These are phyloP conservation scores for Neospermospora avenae DNA, from an alignment of 2,329 filamentous ascomycete species.

Conservation along the genomic window DNA sequence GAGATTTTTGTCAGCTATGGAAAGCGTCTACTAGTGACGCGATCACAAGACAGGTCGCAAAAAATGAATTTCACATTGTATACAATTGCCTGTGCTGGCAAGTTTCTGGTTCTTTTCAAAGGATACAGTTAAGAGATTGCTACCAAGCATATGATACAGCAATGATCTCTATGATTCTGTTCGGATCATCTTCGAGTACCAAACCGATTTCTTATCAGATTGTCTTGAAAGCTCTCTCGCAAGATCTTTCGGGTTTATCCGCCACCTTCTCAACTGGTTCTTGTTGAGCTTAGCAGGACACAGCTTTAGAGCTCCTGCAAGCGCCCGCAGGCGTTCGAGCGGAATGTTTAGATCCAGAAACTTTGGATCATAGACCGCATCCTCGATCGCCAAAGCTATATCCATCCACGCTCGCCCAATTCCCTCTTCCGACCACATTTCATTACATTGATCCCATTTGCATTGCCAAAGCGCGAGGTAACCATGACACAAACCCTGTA, in stretches of 20 bases:
- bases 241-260: not conserved
- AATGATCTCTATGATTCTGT: not conserved
- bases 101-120: too few relatives aligned
- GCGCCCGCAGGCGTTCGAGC: not conserved
- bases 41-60: too few relatives aligned
- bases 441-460: not conserved
- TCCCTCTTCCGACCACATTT: not conserved
- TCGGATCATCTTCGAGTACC: not conserved
- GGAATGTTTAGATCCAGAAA: constrained; percentile 12
- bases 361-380: constrained; percentile 3
- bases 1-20: too few relatives aligned
- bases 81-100: too few relatives aligned
- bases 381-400: constrained; percentile 9
- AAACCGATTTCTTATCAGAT: not conserved
- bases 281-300: not conserved
- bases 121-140: too few relatives aligned
- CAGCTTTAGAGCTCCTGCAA: not conserved
- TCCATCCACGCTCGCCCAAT: constrained; percentile 11
- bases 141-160: too few relatives aligned
- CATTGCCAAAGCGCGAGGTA: constrained; percentile 11
- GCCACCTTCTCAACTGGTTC: constrained; percentile 2
- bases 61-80: too few relatives aligned
- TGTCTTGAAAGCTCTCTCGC: not conserved
- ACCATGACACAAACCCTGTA: constrained; percentile 13
- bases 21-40: too few relatives aligned